A percentile compares a stretch with the other conserved stretches of the same genome.
Conservation (phyloP, 2,329 filamentous ascomycete genomes). For the Trichoderma breve region DNA sequence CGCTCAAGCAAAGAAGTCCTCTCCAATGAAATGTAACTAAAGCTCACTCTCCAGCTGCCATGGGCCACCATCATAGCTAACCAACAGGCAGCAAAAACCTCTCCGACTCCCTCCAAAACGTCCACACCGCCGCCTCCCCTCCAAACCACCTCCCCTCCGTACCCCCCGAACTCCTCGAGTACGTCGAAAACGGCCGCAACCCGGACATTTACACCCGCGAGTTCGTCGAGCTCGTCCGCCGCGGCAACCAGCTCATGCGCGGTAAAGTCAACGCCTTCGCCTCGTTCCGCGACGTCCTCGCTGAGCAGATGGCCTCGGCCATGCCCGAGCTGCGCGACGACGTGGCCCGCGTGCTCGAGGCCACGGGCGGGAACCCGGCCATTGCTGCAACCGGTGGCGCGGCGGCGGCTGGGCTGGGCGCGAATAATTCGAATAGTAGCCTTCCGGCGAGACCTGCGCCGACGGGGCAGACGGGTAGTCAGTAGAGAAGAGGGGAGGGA, state of each 20-base stretch:
- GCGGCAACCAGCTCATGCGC: constrained; percentile 64
- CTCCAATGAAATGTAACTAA: constrained; percentile 47
- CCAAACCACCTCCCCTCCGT: constrained; percentile 49
- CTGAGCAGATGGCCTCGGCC: constrained; percentile 54
- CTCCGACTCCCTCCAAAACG: constrained; percentile 38
- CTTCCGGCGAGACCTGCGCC: constrained; percentile 11
- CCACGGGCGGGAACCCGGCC: constrained; percentile 38
- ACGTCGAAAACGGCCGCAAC: constrained; percentile 70
- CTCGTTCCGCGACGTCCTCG: constrained; percentile 60
- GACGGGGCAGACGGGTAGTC: not conserved
- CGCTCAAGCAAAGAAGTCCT: constrained; percentile 56
- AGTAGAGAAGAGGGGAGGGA: not conserved
- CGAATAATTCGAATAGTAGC: not conserved
- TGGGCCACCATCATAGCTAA: not conserved
- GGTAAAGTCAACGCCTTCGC: constrained; percentile 63
- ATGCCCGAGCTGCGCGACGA: constrained; percentile 60
- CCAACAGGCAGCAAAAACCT: constrained; percentile 38
- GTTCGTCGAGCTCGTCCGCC: constrained; percentile 66
- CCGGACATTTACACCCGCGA: constrained; percentile 73
- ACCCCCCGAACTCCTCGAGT: constrained; percentile 62
- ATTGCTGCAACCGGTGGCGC: not conserved
- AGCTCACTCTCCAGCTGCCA: not conserved
- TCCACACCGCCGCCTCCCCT: constrained; percentile 42
- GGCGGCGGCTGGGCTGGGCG: not conserved
- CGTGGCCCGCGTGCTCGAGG: constrained; percentile 49